These are phyloP conservation scores for Astrothelium subdiscretum DNA, from an alignment of 495 filamentous ascomycete genomes.

Conservation along the genomic window DNA sequence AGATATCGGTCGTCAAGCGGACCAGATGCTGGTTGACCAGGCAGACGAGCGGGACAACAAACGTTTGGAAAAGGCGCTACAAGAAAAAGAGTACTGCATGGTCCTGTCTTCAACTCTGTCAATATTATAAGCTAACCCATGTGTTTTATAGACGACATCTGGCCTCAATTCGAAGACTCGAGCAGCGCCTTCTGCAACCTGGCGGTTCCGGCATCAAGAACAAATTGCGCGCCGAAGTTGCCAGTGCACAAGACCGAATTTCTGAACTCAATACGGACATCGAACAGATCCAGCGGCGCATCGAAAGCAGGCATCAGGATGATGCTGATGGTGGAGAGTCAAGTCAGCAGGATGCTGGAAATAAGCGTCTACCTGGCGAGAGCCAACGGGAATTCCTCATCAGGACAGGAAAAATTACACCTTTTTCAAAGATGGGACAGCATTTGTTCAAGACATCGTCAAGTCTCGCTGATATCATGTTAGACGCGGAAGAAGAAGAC, in stretches of 20 bases:
- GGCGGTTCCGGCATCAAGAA: conserved; percentile 36
- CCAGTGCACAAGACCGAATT: conserved; percentile 49
- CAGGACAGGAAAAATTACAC: conserved; percentile 92
- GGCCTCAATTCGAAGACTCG: conserved; percentile 37
- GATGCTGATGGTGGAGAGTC: conserved; percentile 31
- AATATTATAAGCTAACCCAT: background rate
- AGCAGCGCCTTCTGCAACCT: conserved; percentile 39
- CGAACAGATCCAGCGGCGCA: conserved; percentile 63
- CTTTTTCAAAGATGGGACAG: conserved; percentile 59
- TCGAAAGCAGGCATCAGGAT: conserved; percentile 53
- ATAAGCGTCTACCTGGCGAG: conserved; percentile 60
- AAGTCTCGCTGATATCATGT: conserved; percentile 48
- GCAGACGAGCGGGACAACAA: conserved; percentile 82
- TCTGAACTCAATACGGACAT: conserved; percentile 54
- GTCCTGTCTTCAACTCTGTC: background rate
- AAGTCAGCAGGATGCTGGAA: conserved; percentile 28
- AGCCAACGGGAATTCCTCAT: conserved; percentile 81
- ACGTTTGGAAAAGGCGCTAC: conserved; percentile 64
- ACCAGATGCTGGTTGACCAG: conserved; percentile 61
- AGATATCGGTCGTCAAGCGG: conserved; percentile 50
- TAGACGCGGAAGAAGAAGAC: conserved; percentile 62
- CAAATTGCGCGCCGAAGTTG: conserved; percentile 49
- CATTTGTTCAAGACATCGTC: conserved; percentile 22
- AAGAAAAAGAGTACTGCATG: conserved; percentile 41
- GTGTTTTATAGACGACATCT: conserved; percentile 26